A percentile compares a stretch with the other conserved stretches of the same genome.
phyloP scores from a whole-genome alignment of 139 green algal species.

The Haematococcus lacustris region DNA sequence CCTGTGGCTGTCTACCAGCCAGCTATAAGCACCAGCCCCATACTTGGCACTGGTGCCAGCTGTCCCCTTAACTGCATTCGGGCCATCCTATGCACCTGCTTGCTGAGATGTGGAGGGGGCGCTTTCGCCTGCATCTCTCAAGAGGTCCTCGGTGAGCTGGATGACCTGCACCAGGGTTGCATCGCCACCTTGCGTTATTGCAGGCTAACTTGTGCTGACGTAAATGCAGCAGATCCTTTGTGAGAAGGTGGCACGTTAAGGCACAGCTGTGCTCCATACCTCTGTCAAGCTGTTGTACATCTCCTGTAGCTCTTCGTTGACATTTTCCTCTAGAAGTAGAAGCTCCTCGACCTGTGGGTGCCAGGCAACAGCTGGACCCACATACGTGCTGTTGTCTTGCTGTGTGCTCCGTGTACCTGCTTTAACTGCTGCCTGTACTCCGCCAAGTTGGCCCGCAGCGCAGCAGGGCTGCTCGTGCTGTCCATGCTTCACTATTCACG shows the following conservation, averaged over 20 bases:
- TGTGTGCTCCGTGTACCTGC: constrained; percentile 25
- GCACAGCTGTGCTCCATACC: too few relatives aligned
- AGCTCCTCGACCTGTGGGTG: constrained; percentile 59
- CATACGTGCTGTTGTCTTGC: not conserved
- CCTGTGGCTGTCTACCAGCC: too few relatives aligned
- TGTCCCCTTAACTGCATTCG: too few relatives aligned
- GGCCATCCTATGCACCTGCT: not conserved
- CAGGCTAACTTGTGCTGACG: not conserved
- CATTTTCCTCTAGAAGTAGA: constrained; percentile 58
- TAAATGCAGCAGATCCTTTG: not conserved
- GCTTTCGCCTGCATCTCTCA: constrained; percentile 40
- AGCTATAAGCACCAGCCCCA: not conserved
- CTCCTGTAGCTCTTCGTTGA: constrained; percentile 50
- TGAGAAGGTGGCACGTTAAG: too few relatives aligned
- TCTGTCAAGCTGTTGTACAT: constrained; percentile 65
- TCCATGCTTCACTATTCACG: too few relatives aligned
- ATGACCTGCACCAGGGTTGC: constrained; percentile 47
- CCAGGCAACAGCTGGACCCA: not conserved
- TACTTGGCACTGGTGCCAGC: not conserved
- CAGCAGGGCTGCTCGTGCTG: too few relatives aligned
- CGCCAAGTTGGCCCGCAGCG: constrained; percentile 42
- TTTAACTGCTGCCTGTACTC: constrained; percentile 51
- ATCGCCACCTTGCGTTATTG: not conserved
- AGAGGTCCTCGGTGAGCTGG: constrained; percentile 61
- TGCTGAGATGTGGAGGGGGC: constrained; percentile 3